Evolutionary conservation across 2,329 filamentous ascomycete species (phyloP).

Genomic region (Endocalyx cinctus): DNA sequence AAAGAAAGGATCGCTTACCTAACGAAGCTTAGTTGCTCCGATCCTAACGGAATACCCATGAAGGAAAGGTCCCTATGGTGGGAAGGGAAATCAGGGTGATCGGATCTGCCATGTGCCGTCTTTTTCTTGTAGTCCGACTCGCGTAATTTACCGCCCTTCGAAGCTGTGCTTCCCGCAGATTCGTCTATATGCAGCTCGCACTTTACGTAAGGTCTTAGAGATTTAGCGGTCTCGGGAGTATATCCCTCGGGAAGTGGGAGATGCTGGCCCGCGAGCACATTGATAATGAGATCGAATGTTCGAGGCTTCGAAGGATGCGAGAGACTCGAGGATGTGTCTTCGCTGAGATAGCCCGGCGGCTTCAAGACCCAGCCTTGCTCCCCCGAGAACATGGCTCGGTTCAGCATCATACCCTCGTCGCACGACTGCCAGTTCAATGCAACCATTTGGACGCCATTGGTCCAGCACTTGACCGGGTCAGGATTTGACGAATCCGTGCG

Average conservation of each 20-base stretch:
- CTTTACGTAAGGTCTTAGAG: constrained; percentile 70
- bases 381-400: constrained; percentile 93
- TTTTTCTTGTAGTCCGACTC: constrained; percentile 56
- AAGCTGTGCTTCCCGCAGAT: constrained; percentile 22
- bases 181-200: constrained; percentile 69
- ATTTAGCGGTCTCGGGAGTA: constrained; percentile 45
- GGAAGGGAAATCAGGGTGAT: constrained; percentile 59
- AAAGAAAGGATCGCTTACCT: constrained; percentile 50
- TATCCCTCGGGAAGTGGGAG: constrained; percentile 54
- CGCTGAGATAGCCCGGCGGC: constrained; percentile 65
- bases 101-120: constrained; percentile 50
- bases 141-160: constrained; percentile 45
- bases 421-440: constrained; percentile 97
- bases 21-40: constrained; percentile 68
- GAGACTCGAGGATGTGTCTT: constrained; percentile 39
- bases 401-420: constrained; percentile 92
- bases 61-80: constrained; percentile 55
- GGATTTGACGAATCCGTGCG: constrained; percentile 90
- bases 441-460: constrained; percentile 93
- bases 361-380: constrained; percentile 83
- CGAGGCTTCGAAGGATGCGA: constrained; percentile 43
- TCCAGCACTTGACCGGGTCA: constrained; percentile 87
- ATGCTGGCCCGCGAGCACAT: constrained; percentile 71
- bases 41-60: constrained; percentile 50
- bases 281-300: constrained; percentile 64